A percentile compares a stretch with the other conserved stretches of the same genome.
Conservation (phyloP, 1,139 yeast genomes). For the Geotrichum australiense region DNA sequence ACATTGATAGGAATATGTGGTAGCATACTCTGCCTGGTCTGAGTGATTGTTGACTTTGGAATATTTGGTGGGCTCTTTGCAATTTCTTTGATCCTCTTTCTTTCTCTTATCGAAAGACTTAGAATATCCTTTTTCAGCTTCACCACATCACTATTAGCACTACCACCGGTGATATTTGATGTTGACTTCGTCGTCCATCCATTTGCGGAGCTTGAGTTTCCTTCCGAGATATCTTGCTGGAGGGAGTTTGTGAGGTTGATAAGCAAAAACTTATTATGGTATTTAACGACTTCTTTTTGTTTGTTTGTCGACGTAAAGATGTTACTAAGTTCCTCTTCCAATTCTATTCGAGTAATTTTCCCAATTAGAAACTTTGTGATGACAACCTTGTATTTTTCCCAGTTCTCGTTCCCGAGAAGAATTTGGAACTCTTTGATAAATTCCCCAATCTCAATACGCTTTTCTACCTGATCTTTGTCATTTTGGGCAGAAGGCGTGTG, state of each 20-base stretch:
- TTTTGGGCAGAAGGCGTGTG: not conserved
- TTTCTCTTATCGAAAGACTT: conserved; percentile 77
- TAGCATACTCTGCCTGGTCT: conserved; percentile 75
- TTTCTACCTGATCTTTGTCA: not conserved
- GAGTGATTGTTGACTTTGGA: conserved; percentile 53
- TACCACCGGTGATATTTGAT: conserved; percentile 24
- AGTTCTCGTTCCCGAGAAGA: conserved; percentile 18
- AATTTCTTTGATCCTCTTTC: conserved; percentile 77
- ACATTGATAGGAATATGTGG: conserved; percentile 72
- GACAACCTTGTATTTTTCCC: conserved; percentile 1
- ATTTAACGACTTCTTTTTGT: conserved; percentile 41
- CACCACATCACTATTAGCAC: conserved; percentile 55
- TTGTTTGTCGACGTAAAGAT: conserved; percentile 48
- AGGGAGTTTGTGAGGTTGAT: conserved; percentile 80
- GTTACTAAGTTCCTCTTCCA: conserved; percentile 49
- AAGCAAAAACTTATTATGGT: conserved; percentile 77
- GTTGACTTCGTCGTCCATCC: conserved; percentile 45
- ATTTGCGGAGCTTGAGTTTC: conserved; percentile 41
- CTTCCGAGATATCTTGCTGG: conserved; percentile 50
- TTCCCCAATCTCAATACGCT: conserved; percentile 4
- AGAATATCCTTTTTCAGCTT: conserved; percentile 77
- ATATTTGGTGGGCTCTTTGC: conserved; percentile 38
- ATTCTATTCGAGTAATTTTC: conserved; percentile 67
- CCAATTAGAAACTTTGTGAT: conserved; percentile 14
- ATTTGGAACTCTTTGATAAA: conserved; percentile 5